Percentiles rank a stretch among this genome's conserved stretches.
Conservation (phyloP, 208 protist genomes). For the Leishmania amazonensis region DNA sequence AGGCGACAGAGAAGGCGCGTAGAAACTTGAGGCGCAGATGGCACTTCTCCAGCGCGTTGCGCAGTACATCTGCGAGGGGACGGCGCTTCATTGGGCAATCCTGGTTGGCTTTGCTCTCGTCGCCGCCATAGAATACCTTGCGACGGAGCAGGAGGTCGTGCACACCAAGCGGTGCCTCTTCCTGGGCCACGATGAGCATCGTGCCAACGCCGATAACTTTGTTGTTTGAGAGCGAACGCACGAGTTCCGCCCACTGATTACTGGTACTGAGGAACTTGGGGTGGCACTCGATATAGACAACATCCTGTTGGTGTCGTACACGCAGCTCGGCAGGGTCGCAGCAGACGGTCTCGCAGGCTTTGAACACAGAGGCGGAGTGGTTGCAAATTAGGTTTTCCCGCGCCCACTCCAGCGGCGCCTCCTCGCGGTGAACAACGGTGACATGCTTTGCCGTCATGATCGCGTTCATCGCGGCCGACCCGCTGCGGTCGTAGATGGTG, state of each 20-base stretch:
- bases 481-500: constrained; percentile 79
- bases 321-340: constrained; percentile 44
- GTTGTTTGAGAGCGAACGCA: constrained; percentile 41
- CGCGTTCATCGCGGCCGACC: constrained; percentile 67
- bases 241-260: constrained; percentile 57
- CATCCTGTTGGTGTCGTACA: constrained; percentile 43
- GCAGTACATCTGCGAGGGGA: constrained; percentile 40
- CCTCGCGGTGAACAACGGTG: constrained; percentile 58
- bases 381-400: constrained; percentile 77
- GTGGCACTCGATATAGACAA: constrained; percentile 81
- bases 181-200: constrained; percentile 71
- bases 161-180: constrained; percentile 68
- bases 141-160: constrained; percentile 45
- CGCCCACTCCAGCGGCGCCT: constrained; percentile 46
- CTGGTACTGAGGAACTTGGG: constrained; percentile 41
- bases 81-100: constrained; percentile 24
- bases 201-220: constrained; percentile 64
- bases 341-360: constrained; percentile 56
- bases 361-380: constrained; percentile 63
- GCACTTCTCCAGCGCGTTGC: constrained; percentile 44
- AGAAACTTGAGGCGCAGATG: constrained; percentile 59
- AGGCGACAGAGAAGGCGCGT: constrained; percentile 65
- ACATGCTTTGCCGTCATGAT: constrained; percentile 80
- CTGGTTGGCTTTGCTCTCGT: constrained; percentile 4
- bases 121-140: not conserved